Base-by-base conservation (phyloP, 106 monocot genomes). In the Apostasia ramifera region DNA sequence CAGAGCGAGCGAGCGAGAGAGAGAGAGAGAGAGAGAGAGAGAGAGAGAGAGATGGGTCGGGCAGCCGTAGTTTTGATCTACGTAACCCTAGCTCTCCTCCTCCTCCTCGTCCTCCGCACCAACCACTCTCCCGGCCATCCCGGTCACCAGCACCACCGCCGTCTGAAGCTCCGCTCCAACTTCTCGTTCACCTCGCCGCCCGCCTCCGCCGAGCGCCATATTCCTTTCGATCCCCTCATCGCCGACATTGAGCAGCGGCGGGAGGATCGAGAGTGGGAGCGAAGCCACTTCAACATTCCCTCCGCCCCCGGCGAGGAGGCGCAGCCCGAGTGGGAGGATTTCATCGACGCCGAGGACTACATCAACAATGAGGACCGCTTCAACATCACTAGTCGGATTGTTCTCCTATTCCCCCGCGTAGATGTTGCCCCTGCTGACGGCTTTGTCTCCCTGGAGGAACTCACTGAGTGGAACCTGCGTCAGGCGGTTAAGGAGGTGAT, bases 311-410 rank as follows among this genome's bases (percentile, higher is more conserved):
- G 78, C 43, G 62, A 82, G 60, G 98, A 90, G 78, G 51, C 76
- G 61, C 76, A 83, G 74, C 93, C 93, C 8, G 98, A 90, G 64
- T 98, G 98, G 92, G 93, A 93, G 70, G 87, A 93, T 58, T 87
- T 90, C 77, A 66, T 90, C 50, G 79, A 90, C 53, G 90, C 89
- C 49, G 87, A 98, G 76, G 90, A 93, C 67, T 93, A 83, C 83
- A 73, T 93, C 72, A 92, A 98, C 53, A 85, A 90, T 55, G 90
- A 98, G 65, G 84, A 83, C 0, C 66, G 87, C 13, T 98, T 93
- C 79, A 98, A 98, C 53, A 62, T 98, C 67, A 85, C 87, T 15
- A 58, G 76, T 54, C 79, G 98, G 12, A 74, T 98, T 38, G 40
- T 71, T 9, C 66, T 72, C 5, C 83, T 98, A 12, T 98, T 98